A percentile compares a stretch with the other conserved stretches of the same genome.
Evolutionary conservation across 2,329 filamentous ascomycete species (phyloP).

Genomic region (Aspergillus sp.): DNA sequence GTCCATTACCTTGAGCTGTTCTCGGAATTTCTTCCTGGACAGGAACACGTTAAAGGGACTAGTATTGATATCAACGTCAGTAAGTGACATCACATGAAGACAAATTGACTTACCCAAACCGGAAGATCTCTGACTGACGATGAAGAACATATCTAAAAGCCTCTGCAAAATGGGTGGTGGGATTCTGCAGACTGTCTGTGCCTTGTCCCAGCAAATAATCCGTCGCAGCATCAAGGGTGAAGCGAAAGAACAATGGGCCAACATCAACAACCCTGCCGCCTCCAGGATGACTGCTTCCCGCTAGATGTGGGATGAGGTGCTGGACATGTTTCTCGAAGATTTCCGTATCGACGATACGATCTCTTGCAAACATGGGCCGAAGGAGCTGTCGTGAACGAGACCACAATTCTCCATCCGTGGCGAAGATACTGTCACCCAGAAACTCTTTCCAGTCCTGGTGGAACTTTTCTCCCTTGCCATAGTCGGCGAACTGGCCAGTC

Average conservation of each 20-base stretch:
- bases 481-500: constrained; percentile 81
- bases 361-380: constrained; percentile 79
- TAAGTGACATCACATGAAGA: neutral
- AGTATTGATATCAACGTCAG: neutral
- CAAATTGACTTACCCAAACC: constrained; percentile 49
- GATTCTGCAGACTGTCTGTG: constrained; percentile 58
- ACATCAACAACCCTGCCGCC: constrained; percentile 58
- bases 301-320: constrained; percentile 64
- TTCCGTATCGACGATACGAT: constrained; percentile 76
- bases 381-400: constrained; percentile 78
- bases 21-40: constrained; percentile 61
- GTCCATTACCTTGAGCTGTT: constrained; percentile 65
- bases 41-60: constrained; percentile 59
- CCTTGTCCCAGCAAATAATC: constrained; percentile 79
- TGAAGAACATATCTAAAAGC: constrained; percentile 77
- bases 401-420: constrained; percentile 76
- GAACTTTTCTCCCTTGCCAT: constrained; percentile 72
- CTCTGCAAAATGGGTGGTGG: constrained; percentile 68
- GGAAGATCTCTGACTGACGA: constrained; percentile 63
- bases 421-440: constrained; percentile 78
- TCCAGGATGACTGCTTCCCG: constrained; percentile 35
- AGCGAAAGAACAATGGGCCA: constrained; percentile 73
- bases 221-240: constrained; percentile 77
- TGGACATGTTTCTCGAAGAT: constrained; percentile 78
- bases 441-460: constrained; percentile 72